Evolutionary conservation across 2,329 filamentous ascomycete species (phyloP), one percentile per base, ranked within the genome.

Genomic region (Penicillium crustosum): DNA sequence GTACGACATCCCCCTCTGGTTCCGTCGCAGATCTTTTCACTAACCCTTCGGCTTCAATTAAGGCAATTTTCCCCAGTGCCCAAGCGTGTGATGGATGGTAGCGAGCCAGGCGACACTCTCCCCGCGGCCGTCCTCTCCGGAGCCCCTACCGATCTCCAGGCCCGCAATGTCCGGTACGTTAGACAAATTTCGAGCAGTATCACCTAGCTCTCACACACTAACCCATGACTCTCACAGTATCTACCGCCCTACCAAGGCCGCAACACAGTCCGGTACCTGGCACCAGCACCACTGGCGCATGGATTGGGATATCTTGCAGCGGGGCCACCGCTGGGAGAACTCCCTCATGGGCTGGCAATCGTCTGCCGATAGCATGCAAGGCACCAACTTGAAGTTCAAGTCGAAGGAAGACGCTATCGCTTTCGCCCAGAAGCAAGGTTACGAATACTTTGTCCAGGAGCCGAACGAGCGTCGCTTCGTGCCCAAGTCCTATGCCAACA

Each of bases 291-390:
- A 89, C 71, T 99, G 94, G 94, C 89, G 93, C 50, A 95, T 99
- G 92, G 94, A 99, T 76, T 99, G 94, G 94, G 94, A 99, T 75
- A 86, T 96, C 49, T 83, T 97, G 33, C 79, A 83, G 68, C 97
- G 95, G 81, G 94, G 94, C 61, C 91, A 97, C 78, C 86, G 94
- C 68, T 99, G 94, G 95, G 94, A 99, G 82, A 99, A 99, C 79
- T 91, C 89, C 47, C 79, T 99, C 75, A 99, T 99, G 86, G 94
- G 94, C 60, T 99, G 95, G 95, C 93, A 97, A 75, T 97, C 93
- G 25, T 95, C 92, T 19, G 93, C 84, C 55, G 94, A 99, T 77
- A 86, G 86, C 73, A 94, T 99, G 91, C 93, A 99, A 77, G 93
- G 92, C 71, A 96, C 92, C 49, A 86, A 92, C 74, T 78, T 99